A percentile compares a stretch with the other conserved stretches of the same genome.
Evolutionary conservation across 2,329 filamentous ascomycete genomes (phyloP).

Genomic region (Alternaria sp.): DNA sequence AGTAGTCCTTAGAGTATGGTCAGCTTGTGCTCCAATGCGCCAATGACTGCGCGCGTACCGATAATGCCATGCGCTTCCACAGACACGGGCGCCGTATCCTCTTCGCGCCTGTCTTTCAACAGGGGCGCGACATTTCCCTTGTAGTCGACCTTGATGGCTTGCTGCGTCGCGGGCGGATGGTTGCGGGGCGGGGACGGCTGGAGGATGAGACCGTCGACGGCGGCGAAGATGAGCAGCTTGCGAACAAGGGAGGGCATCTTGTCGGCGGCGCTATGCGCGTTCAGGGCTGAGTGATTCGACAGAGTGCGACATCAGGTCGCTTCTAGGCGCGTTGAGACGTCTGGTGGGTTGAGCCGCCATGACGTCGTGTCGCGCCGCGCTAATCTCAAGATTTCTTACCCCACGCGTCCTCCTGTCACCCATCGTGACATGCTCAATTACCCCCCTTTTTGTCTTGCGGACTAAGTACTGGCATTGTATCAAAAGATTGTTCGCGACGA

Average conservation of each 20-base stretch:
- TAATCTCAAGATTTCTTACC: not conserved
- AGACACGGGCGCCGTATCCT: slow-evolving; percentile 46
- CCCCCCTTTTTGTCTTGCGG: not conserved
- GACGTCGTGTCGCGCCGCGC: slow-evolving; percentile 5
- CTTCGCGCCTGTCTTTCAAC: slow-evolving; percentile 48
- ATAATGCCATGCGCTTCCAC: slow-evolving; percentile 61
- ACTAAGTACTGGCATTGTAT: not conserved
- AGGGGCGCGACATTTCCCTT: slow-evolving; percentile 61
- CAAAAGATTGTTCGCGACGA: not conserved
- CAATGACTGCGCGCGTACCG: slow-evolving; percentile 52
- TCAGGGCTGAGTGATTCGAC: slow-evolving; percentile 1
- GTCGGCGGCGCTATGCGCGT: slow-evolving; percentile 3
- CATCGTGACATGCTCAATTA: not conserved
- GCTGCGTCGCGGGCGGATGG: slow-evolving; percentile 61
- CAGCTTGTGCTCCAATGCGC: not conserved
- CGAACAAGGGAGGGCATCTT: slow-evolving; percentile 78
- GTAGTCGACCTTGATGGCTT: slow-evolving; percentile 74
- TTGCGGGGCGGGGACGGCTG: slow-evolving; percentile 68
- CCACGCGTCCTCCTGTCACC: slow-evolving; percentile 1
- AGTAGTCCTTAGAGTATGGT: slow-evolving; percentile 72
- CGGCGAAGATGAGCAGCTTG: slow-evolving; percentile 80
- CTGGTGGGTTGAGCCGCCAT: slow-evolving; percentile 1
- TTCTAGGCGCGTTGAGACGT: not conserved
- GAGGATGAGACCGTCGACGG: slow-evolving; percentile 81
- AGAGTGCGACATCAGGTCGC: slow-evolving; percentile 1